Base-by-base conservation (phyloP, 106 monocot species). In the Phalaenopsis equestris region DNA sequence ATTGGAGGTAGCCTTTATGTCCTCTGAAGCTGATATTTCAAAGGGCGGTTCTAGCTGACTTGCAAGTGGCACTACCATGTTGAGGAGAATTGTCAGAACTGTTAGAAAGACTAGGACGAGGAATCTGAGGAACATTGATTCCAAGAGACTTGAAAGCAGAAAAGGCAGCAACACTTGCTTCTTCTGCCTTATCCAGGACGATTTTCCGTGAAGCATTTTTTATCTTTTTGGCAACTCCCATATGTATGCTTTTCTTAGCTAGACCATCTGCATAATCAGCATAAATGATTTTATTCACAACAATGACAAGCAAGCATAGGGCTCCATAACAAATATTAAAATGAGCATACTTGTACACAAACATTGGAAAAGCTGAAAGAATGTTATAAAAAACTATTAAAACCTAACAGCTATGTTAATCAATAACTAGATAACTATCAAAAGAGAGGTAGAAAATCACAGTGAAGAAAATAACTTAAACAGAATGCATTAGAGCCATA, bases 131-230 rank as follows among this genome's bases (percentile, higher is more conserved):
- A 64, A 99, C 73, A 75, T 91, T 72, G 73, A 99, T 80, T 23
- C 98, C 98, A 81, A 99, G 94, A 55, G 91, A 93, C 72, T 88
- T 89, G 75, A 93, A 95, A 76, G 93, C 81, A 65, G 98, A 87
- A 80, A 95, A 93, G 43, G 98, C 98, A 76, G 91, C 92, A 78
- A 95, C 15, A 82, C 93, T 88, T 78, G 94, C 94, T 86, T 91
- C 94, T 83, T 99, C 98, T 79, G 98, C 98, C 81, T 99, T 91
- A 23, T 99, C 98, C 79, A 99, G 86, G 70, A 94, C 81, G 73
- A 99, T 91, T 80, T 93, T 99, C 5, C 98, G 89, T 45, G 98
- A 92, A 80, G 90, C 93, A 91, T 95, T 93, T 84, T 95, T 99
- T 77, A 99, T 99, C 83, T 93, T 99, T 82, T 99, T 99, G 39